Percentiles rank a stretch among this genome's conserved stretches.
phyloP scores from a whole-genome alignment of 768 basidiomycete species.

The Suillus occidentalis region DNA sequence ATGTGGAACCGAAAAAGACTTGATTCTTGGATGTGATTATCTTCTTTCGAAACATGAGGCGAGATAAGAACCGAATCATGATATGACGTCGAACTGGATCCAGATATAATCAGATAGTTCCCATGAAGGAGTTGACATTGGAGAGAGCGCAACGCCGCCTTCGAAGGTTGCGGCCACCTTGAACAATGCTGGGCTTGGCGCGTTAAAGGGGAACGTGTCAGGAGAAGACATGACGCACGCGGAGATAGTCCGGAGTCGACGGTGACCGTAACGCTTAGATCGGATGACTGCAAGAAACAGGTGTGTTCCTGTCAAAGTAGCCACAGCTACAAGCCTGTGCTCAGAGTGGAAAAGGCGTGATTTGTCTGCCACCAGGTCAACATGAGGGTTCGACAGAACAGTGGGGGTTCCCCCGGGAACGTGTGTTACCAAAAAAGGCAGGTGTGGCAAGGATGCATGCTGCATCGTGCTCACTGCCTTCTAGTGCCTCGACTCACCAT shows the following conservation, averaged over 20 bases:
- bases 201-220: not conserved
- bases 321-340: not conserved
- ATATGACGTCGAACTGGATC: not conserved
- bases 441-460: not conserved
- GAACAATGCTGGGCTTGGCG: not conserved
- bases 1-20: not conserved
- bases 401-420: not conserved
- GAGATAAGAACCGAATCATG: not conserved
- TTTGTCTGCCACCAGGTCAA: not conserved
- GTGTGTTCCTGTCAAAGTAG: not conserved
- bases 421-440: not conserved
- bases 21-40: not conserved
- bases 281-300: not conserved
- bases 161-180: not conserved
- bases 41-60: not conserved
- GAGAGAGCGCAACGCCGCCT: too few relatives aligned
- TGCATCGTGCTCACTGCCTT: not conserved
- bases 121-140: too few relatives aligned
- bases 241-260: not conserved
- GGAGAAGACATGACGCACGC: not conserved
- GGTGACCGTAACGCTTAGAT: not conserved
- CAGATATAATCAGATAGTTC: too few relatives aligned
- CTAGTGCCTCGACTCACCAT: not conserved
- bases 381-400: not conserved
- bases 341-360: not conserved